Percentiles rank a stretch among this genome's conserved stretches.
Evolutionary conservation across 805 yeast genomes (phyloP).

Genomic region (Pichia cabralensis): DNA sequence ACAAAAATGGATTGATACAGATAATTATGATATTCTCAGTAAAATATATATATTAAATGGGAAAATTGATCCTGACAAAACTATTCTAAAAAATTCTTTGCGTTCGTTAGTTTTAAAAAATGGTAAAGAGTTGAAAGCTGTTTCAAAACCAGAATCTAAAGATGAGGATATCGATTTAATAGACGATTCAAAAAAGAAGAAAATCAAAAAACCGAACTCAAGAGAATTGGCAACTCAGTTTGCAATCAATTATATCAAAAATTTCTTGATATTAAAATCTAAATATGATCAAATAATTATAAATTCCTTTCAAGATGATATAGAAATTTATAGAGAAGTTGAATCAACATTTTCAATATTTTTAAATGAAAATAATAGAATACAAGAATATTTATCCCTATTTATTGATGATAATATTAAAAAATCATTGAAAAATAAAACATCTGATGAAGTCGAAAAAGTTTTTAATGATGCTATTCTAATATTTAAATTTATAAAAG

Average conservation of each 20-base stretch:
- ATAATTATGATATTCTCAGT: conserved; percentile 33
- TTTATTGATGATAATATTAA: conserved; percentile 50
- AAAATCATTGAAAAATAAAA: conserved; percentile 36
- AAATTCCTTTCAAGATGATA: conserved; percentile 39
- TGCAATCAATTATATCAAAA: conserved; percentile 62
- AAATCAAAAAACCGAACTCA: conserved; percentile 7
- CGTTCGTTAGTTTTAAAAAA: conserved; percentile 34
- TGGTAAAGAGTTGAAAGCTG: conserved; percentile 32
- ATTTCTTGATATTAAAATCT: conserved; percentile 40
- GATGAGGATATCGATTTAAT: conserved; percentile 9
- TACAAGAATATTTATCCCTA: conserved; percentile 46
- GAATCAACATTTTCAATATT: conserved; percentile 54
- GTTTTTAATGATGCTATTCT: conserved; percentile 46
- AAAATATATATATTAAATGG: conserved; percentile 40
- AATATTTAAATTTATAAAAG: conserved; percentile 60
- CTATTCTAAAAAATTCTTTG: conserved; percentile 39
- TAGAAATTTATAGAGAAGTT: conserved; percentile 40
- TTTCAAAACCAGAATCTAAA: conserved; percentile 13
- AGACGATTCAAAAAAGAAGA: conserved; percentile 14
- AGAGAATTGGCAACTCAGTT: conserved; percentile 34
- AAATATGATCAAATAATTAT: conserved; percentile 41
- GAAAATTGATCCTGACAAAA: conserved; percentile 44
- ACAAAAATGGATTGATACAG: conserved; percentile 42
- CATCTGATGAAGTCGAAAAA: conserved; percentile 35
- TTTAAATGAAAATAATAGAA: conserved; percentile 36